A percentile compares a stretch with the other conserved stretches of the same genome.
phyloP scores from a whole-genome alignment of 2,329 filamentous ascomycete species.

The Colletotrichum falcatum region DNA sequence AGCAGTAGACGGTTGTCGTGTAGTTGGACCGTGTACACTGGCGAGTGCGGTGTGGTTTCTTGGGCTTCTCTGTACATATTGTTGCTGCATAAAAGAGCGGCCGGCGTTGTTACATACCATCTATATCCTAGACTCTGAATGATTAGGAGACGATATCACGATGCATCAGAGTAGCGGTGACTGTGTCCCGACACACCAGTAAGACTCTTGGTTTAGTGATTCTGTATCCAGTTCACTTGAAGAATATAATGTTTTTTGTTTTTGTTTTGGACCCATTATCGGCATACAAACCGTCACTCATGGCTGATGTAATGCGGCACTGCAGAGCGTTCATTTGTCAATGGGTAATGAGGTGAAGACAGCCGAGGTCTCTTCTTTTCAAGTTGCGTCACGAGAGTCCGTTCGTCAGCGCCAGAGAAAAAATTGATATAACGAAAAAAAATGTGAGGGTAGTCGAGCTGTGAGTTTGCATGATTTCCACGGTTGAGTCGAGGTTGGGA shows the following conservation, averaged over 20 bases:
- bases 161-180: constrained; percentile 2
- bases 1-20: background rate
- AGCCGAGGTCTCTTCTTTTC: no score
- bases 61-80: constrained; percentile 34
- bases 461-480: background rate
- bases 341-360: background rate
- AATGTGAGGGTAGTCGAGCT: background rate
- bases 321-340: background rate
- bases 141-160: constrained; percentile 19
- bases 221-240: background rate
- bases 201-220: background rate
- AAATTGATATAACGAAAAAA: no score
- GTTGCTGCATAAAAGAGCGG: constrained; percentile 17
- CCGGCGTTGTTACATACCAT: background rate
- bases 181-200: background rate
- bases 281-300: no score
- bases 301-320: background rate
- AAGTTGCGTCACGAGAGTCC: background rate
- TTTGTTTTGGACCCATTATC: no score
- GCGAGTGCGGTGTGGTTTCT: background rate
- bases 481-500: background rate
- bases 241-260: no score
- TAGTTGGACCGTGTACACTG: background rate
- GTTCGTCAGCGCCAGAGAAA: background rate
- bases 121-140: constrained; percentile 5